Base-by-base conservation (phyloP, 1,139 yeast species). In the Spathaspora sp. region DNA sequence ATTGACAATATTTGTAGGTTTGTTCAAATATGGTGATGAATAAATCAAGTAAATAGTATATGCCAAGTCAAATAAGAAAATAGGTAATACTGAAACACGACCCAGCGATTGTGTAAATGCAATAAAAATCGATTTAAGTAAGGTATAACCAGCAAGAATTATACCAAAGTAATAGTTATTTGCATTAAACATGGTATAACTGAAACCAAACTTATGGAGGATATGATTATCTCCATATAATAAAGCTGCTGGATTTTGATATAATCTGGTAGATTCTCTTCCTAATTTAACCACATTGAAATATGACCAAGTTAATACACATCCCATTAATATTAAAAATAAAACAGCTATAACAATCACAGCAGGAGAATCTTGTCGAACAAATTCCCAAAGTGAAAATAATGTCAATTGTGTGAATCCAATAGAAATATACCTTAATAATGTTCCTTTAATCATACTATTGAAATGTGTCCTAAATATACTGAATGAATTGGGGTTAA, bases 161-260 rank as follows among this genome's bases (percentile, higher is more conserved):
- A 74, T 64, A 46, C 89, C 87, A 76, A 88, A 86, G 88, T 89
- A 86, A 61, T 85, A 86, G 54, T 78, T 82, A 11, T 71, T 71
- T 8, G 95, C 93, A 53, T 78, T 78, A 60, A 84, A 86, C 89
- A 86, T 86, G n/a, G 93, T 86, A 64, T 86, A 87, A 56, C 87
- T 80, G 64, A 83, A 86, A 0, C 95, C 95, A 59, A 80, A 86
- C 59, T 83, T 84, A 65, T 81, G 76, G 58, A 86, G 74, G 39
- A 86, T 72, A 39, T 68, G 71, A 41, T 80, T 70, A 55, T 86
- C 86, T 53, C 95, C 93, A 58, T 86, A 87, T 43, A 87, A 69
- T 45, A 84, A 64, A 27, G 91, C 91, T 33, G 95, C 95, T 0
- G 95, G 90, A 58, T 86, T 86, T 43, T 80, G 77, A 59, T 74